phyloP scores from a whole-genome alignment of 2,329 filamentous ascomycete species.

The Aspergillus vadensis region DNA sequence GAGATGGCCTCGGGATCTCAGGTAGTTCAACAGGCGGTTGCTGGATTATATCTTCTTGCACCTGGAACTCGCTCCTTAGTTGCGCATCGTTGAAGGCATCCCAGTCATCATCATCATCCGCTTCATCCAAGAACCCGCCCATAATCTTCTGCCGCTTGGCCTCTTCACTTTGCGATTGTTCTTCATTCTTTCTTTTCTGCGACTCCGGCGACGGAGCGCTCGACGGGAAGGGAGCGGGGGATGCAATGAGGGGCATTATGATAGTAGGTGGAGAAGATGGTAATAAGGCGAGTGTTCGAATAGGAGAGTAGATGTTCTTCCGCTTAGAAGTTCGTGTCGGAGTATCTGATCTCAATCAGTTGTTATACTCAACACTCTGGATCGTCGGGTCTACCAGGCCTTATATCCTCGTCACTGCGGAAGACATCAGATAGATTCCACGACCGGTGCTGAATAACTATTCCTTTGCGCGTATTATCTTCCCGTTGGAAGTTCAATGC shows the following conservation, averaged over 20 bases:
- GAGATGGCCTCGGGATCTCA: conserved; percentile 13
- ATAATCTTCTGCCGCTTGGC: conserved; percentile 45
- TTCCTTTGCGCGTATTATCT: conserved; percentile 39
- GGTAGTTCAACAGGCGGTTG: conserved; percentile 22
- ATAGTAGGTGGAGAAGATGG: conserved; percentile 37
- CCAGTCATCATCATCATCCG: conserved; percentile 43
- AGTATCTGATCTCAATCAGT: conserved; percentile 33
- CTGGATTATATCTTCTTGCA: conserved; percentile 28
- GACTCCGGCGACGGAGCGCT: conserved; percentile 39
- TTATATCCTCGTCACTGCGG: conserved; percentile 45
- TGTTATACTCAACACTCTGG: background rate
- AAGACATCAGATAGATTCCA: conserved; percentile 48
- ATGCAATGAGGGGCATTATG: conserved; percentile 47
- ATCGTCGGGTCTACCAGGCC: conserved; percentile 30
- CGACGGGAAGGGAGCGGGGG: conserved; percentile 39
- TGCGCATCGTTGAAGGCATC: conserved; percentile 32
- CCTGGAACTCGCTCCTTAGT: conserved; percentile 32
- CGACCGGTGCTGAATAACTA: conserved; percentile 47
- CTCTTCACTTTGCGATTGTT: conserved; percentile 30
- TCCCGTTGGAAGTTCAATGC: conserved; percentile 37
- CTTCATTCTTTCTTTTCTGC: conserved; percentile 45
- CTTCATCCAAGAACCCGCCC: conserved; percentile 47
- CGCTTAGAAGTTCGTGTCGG: conserved; percentile 34
- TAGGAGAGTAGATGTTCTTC: conserved; percentile 15
- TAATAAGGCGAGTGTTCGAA: conserved; percentile 18